Percentiles rank a stretch among this genome's conserved stretches.
phyloP scores from a whole-genome alignment of 1,139 yeast genomes.

The Saccharomyces hybrid region DNA sequence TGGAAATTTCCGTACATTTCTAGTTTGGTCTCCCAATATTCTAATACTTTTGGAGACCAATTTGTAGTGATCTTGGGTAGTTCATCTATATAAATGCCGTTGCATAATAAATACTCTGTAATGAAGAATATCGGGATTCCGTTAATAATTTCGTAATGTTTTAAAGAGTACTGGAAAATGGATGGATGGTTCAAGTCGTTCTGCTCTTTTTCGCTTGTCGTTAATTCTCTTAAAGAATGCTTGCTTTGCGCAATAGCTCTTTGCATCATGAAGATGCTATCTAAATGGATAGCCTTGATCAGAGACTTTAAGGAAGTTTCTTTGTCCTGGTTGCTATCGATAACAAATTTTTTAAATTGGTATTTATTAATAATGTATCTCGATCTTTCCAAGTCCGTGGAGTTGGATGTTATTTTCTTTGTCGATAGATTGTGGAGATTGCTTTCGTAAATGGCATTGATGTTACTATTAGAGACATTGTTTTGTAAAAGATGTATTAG shows the following conservation, averaged over 20 bases:
- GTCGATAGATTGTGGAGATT: slow-evolving; percentile 18
- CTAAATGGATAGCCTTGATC: slow-evolving; percentile 43
- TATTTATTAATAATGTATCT: slow-evolving; percentile 48
- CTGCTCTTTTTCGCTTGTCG: slow-evolving; percentile 15
- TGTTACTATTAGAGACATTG: slow-evolving; percentile 56
- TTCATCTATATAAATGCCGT: slow-evolving; percentile 40
- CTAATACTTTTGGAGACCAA: slow-evolving; percentile 16
- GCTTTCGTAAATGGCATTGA: slow-evolving; percentile 53
- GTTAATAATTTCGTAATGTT: slow-evolving; percentile 36
- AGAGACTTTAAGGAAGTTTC: slow-evolving; percentile 25
- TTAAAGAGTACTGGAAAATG: slow-evolving; percentile 54
- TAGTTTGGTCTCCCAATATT: slow-evolving; percentile 45
- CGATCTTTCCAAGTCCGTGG: slow-evolving; percentile 33
- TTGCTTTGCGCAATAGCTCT: slow-evolving; percentile 45
- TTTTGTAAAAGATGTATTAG: slow-evolving; percentile 35
- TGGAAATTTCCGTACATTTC: slow-evolving; percentile 23
- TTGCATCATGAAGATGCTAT: slow-evolving; percentile 41
- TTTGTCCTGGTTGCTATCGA: slow-evolving; percentile 7
- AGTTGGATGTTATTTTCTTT: slow-evolving; percentile 29
- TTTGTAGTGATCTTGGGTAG: slow-evolving; percentile 8
- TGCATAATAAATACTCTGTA: slow-evolving; percentile 63
- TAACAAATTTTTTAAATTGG: slow-evolving; percentile 35
- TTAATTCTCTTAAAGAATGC: slow-evolving; percentile 28
- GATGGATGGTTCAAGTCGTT: slow-evolving; percentile 33
- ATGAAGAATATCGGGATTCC: slow-evolving; percentile 47